Base-by-base conservation (phyloP, 345 rosid species). In the Eucalyptus leucophloia region DNA sequence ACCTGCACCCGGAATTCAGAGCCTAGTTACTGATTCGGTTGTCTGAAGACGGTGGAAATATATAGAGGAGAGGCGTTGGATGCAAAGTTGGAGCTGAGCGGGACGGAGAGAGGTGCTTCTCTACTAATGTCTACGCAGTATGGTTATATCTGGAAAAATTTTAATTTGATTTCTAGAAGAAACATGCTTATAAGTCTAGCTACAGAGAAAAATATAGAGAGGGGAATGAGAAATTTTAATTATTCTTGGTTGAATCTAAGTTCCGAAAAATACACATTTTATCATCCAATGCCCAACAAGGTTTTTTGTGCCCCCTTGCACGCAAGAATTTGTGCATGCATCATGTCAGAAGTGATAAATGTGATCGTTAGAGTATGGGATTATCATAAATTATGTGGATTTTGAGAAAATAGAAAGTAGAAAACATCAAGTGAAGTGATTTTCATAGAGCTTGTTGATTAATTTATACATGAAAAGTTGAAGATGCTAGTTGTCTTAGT, bases 331-430 rank as follows among this genome's bases (percentile, higher is more conserved):
- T 65, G 37, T 30, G 19, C 34, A 65, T 3, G 19, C 72, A 62
- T 14, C 10, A n/a, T 65, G 72, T n/a, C 0, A 15, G 11, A 65
- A 0, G 19, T 15, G 2, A 65, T n/a, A 2, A 4, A 65, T 15
- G 19, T 4, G 6, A 65, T 4, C 1, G 2, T 67, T 67, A 32
- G 23, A 67, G 19, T 15, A 32, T 0, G 12, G 3, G 11, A 67
- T 67, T 67, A 32, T 67, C 1, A 16, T 32, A 8, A 67, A 32
- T 32, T 16, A 67, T 32, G 40, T 32, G 19, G 2, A 67, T n/a
- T 67, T 67, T 32, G 34, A 67, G 44, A 69, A 69, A 17, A 9
- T 69, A 69, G 11, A 32, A 69, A 5, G 80, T 69, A 1, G 2
- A 69, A 5, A 69, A 32, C 19, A 2, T 69, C 6, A 17, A 69